A percentile compares a stretch with the other conserved stretches of the same genome.
These are phyloP conservation scores for Penicillium paneum DNA, from an alignment of 2,329 filamentous ascomycete genomes.

Conservation along the genomic window DNA sequence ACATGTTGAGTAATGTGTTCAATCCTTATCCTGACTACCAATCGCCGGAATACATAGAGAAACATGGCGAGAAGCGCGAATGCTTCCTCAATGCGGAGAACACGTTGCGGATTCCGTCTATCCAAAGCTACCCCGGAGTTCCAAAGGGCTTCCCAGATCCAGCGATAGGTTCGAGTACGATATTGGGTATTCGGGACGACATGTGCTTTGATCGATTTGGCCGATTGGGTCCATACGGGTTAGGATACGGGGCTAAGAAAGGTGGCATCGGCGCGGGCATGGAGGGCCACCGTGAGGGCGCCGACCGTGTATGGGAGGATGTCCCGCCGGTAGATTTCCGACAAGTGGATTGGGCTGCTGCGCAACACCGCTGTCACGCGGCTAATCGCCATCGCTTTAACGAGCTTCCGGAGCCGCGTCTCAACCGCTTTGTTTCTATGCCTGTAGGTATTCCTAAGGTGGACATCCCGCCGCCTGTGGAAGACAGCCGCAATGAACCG, in stretches of 20 bases:
- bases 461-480: conserved; percentile 15
- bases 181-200: conserved; percentile 74
- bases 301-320: conserved; percentile 73
- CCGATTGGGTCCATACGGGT: conserved; percentile 81
- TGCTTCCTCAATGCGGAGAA: conserved; percentile 74
- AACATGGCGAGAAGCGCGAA: conserved; percentile 61
- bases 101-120: conserved; percentile 61
- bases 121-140: conserved; percentile 73
- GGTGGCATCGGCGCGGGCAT: conserved; percentile 84
- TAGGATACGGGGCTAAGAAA: conserved; percentile 74
- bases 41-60: conserved; percentile 54
- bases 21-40: conserved; percentile 66
- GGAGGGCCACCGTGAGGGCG: conserved; percentile 76
- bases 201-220: conserved; percentile 93
- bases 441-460: conserved; percentile 27
- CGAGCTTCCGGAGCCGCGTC: conserved; percentile 36
- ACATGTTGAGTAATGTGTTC: conserved; percentile 55
- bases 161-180: conserved; percentile 79
- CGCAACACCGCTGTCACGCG: conserved; percentile 69
- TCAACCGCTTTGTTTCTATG: conserved; percentile 37
- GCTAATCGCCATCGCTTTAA: conserved; percentile 69
- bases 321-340: conserved; percentile 72
- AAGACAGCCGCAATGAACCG: conserved; percentile 20
- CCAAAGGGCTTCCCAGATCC: conserved; percentile 81
- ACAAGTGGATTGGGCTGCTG: conserved; percentile 72